Base-by-base conservation (phyloP, 495 filamentous ascomycete genomes). In the Neurospora africana region DNA sequence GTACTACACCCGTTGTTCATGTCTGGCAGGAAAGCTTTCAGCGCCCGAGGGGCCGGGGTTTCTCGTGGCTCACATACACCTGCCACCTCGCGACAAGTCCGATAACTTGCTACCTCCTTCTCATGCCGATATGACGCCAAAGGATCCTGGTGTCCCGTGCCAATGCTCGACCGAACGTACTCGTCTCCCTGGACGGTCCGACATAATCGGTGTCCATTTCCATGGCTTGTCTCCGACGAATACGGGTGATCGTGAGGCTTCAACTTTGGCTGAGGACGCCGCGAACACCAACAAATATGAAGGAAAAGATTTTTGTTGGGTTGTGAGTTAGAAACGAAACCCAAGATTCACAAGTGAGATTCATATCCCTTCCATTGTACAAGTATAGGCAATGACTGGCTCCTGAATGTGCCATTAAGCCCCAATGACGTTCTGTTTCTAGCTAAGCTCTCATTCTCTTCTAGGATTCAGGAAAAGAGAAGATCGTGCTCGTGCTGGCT, bases 11-110 rank as follows among this genome's bases (percentile, higher is more conserved):
- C 44, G 21, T 2, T 53, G 44, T 53, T 53, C n/a, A 2, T 53
- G 44, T 11, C n/a, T 9, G 19, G 19, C 1, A 21, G 44, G 44
- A 13, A 23, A 23, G 44, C 44, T 13, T 53, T 53, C 44, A 53
- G 4, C 4, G 0, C 21, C 44, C 0, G 44, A 1, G 0, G 21
- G 0, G 10, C n/a, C 9, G 0, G 44, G 13, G 13, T 53, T 23
- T 23, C 44, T 53, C 0, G 21, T 53, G 0, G 0, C 21, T 13
- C 44, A 53, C 2, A 53, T 53, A 3, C 44, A 53, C 23, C n/a
- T 53, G 1, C 44, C 44, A 23, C 21, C 44, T 53, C 44, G 0
- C 2, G 44, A 15, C 44, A 13, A 6, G 10, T 13, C 10, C 0
- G 5, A 13, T 9, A 21, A 53, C 4, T 53, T 2, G 4, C 5